Conservation (phyloP, 2,329 filamentous ascomycete species). For the Nemania sp. region DNA sequence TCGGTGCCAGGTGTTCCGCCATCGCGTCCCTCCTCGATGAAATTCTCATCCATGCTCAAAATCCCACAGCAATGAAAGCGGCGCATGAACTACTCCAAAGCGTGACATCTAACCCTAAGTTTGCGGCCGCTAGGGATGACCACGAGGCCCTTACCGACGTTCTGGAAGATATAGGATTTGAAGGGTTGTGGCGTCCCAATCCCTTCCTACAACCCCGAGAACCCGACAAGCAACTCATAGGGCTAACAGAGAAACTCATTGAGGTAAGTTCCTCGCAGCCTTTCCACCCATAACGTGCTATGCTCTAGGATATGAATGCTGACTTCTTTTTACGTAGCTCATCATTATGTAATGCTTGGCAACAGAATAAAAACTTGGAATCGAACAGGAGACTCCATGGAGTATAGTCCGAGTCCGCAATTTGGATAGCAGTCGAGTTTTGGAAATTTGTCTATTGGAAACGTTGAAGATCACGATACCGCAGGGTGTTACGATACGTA, state of each 20-base stretch:
- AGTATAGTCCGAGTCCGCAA: background rate
- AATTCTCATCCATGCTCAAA: conserved; percentile 65
- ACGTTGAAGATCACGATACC: background rate
- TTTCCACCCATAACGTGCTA: background rate
- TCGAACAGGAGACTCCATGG: background rate
- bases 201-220: conserved; percentile 55
- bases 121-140: conserved; percentile 52
- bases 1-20: conserved; percentile 52
- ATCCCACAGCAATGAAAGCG: conserved; percentile 59
- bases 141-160: conserved; percentile 54
- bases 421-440: conserved; percentile 11
- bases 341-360: conserved; percentile 22
- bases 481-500: no score
- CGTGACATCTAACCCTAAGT: conserved; percentile 57
- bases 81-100: conserved; percentile 64
- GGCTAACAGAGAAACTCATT: conserved; percentile 62
- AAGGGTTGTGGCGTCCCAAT: conserved; percentile 63
- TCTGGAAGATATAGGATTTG: conserved; percentile 64
- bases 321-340: conserved; percentile 23
- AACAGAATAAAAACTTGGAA: background rate
- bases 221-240: conserved; percentile 55
- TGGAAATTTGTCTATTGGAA: background rate
- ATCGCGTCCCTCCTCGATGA: conserved; percentile 64
- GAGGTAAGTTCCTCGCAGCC: conserved; percentile 50
- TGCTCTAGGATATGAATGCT: conserved; percentile 1